Evolutionary conservation across 2,329 filamentous ascomycete species (phyloP).

Genomic region (Cladosporium sp.): DNA sequence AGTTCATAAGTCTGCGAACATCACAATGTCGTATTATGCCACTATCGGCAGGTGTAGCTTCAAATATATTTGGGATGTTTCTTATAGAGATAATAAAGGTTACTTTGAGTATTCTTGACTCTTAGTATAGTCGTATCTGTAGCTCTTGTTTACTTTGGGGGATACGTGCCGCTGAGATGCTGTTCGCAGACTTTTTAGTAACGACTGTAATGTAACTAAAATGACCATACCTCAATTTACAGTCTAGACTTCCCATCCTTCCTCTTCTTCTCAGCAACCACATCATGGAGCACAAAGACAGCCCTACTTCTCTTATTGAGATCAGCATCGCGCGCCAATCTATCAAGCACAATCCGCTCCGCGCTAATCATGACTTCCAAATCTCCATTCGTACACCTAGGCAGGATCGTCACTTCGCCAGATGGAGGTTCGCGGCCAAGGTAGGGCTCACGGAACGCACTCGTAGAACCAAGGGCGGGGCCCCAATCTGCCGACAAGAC

Average conservation of each 20-base stretch:
- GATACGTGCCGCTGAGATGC: too few relatives aligned
- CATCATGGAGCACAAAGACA: conserved; percentile 8
- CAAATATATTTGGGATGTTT: too few relatives aligned
- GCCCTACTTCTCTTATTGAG: neutral
- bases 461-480: neutral
- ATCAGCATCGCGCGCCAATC: neutral
- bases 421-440: conserved; percentile 1
- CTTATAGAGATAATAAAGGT: too few relatives aligned
- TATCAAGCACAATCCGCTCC: conserved; percentile 3
- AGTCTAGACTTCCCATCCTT: neutral
- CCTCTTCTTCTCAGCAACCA: neutral
- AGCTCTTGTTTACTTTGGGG: too few relatives aligned
- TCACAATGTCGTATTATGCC: too few relatives aligned
- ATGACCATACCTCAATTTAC: neutral
- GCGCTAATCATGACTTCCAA: conserved; percentile 13
- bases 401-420: conserved; percentile 11
- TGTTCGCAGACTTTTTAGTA: too few relatives aligned
- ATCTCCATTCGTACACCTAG: conserved; percentile 10
- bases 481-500: conserved; percentile 6
- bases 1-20: too few relatives aligned
- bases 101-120: too few relatives aligned
- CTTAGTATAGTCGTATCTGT: too few relatives aligned
- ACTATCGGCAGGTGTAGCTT: too few relatives aligned
- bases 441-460: conserved; percentile 3
- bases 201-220: too few relatives aligned